Base-by-base conservation (phyloP, 805 yeast genomes). In the Ogataea allantospora region DNA sequence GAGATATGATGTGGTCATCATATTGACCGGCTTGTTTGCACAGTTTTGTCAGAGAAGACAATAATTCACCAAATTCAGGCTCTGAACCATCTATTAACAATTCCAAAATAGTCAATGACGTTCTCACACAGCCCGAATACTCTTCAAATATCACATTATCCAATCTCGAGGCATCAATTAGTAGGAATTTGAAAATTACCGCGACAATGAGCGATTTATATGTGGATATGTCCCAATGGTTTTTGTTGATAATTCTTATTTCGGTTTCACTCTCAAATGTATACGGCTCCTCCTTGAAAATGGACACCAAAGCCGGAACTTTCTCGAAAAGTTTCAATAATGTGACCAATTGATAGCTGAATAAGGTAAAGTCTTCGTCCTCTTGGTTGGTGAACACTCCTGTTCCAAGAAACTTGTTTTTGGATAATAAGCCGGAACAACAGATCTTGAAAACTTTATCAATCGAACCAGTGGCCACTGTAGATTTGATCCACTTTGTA, bases 401-500 rank as follows among this genome's bases (percentile, higher is more conserved):
- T 7, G 40, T 33, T 7, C 38, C 47, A 12, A 55, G 65, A 50
- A 55, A 66, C 27, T 44, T 42, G 35, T 53, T 50, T 42, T 65
- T 56, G 29, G 78, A 52, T 9, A 86, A 54, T 6, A 83, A 76
- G n/a, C 71, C 68, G 2, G 82, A 65, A 13, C 71, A 63, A 29
- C 87, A 59, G 10, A 78, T 55, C 42, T 78, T 77, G 43, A 86
- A 73, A 4, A 89, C 57, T 39, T 83, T 68, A 42, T 77, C 78
- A 0, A 80, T 60, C 0, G 81, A 68, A 0, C 88, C 88, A 18
- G 71, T 63, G 29, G 66, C 61, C 2, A 73, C 39, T 6, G 67
- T 58, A 2, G 64, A 60, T 19, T 62, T 50, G 3, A 82, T 55
- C 76, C 85, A 80, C 35, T 71, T 67, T 2, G 68, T 60, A 1